Conservation (phyloP, 2,329 filamentous ascomycete species). For the Ramichloridium luteum region DNA sequence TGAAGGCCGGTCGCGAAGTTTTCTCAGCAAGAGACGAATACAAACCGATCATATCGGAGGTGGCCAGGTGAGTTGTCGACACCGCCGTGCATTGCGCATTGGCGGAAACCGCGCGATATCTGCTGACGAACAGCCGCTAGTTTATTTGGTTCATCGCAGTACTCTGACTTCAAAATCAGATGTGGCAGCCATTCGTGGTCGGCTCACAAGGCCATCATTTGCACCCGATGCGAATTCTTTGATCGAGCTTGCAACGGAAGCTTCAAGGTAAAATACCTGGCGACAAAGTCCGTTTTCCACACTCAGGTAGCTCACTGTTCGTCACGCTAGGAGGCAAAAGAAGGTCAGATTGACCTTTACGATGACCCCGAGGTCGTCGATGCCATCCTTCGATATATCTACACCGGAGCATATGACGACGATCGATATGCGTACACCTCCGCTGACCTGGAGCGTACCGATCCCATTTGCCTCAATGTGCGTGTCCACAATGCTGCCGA, state of each 20-base stretch:
- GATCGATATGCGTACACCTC: too few relatives aligned
- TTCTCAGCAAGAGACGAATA: too few relatives aligned
- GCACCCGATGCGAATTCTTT: constrained; percentile 16
- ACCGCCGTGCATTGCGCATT: too few relatives aligned
- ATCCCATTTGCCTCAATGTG: neutral
- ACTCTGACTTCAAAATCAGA: constrained; percentile 15
- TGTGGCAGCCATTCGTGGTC: constrained; percentile 12
- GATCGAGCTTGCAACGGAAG: constrained; percentile 10
- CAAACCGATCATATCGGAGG: too few relatives aligned
- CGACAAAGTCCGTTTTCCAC: too few relatives aligned
- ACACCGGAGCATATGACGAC: constrained; percentile 3
- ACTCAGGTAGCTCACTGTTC: too few relatives aligned
- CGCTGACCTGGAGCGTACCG: too few relatives aligned
- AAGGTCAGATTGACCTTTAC: too few relatives aligned
- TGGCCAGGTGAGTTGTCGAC: too few relatives aligned
- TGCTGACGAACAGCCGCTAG: neutral
- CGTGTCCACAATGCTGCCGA: neutral
- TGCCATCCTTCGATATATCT: constrained; percentile 6
- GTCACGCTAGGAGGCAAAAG: too few relatives aligned
- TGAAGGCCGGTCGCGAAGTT: too few relatives aligned
- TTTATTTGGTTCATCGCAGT: constrained; percentile 3
- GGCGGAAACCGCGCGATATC: neutral
- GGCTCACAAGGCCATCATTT: constrained; percentile 18
- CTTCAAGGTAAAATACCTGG: constrained; percentile 13
- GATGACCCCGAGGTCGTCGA: constrained; percentile 5